phyloP scores from a whole-genome alignment of 140 eudicot species.

The Anethum foeniculum region DNA sequence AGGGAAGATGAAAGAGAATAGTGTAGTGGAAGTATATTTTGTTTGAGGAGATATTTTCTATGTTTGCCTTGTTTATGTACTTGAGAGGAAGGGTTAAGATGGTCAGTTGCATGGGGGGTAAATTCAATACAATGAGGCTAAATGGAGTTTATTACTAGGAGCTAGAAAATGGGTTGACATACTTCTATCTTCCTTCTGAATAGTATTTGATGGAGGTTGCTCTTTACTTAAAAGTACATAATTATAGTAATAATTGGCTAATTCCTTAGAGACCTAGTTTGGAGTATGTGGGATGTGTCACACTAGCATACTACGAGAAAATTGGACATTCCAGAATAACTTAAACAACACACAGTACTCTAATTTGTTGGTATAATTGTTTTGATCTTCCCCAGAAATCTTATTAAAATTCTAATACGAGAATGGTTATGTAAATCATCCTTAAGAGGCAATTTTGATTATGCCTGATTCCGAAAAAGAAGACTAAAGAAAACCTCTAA shows the following conservation, averaged over 20 bases:
- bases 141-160: slow-evolving; percentile 5
- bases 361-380: not conserved
- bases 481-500: not conserved
- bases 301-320: not conserved
- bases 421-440: not conserved
- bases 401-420: not conserved
- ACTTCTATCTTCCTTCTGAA: not conserved
- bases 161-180: not conserved
- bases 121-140: not conserved
- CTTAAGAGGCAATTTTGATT: not conserved
- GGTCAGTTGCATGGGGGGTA: not conserved
- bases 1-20: not conserved
- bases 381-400: not conserved
- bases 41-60: slow-evolving; percentile 7
- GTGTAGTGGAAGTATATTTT: not conserved
- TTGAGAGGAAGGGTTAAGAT: too few species aligned
- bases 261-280: not conserved
- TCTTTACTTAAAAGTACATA: not conserved
- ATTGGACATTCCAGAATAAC: not conserved
- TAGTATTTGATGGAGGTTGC: not conserved
- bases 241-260: not conserved
- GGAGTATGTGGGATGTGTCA: not conserved
- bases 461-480: not conserved
- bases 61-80: slow-evolving; percentile 14
- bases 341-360: not conserved